Base-by-base conservation (phyloP, 176 grass and related monocot species). In the Juncus effusus region DNA sequence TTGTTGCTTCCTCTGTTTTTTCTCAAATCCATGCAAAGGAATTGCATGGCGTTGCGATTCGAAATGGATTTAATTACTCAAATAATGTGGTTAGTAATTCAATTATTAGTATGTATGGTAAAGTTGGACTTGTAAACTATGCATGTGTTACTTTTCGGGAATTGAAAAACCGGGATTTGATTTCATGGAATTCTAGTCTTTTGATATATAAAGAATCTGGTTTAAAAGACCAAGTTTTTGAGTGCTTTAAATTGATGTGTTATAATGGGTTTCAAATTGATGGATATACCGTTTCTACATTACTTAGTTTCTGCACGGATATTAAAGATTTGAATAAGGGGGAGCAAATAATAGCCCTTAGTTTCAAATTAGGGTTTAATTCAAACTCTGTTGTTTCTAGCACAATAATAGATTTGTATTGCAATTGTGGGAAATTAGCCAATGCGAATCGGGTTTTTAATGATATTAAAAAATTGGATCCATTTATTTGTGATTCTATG, bases 111-210 rank as follows among this genome's bases (percentile, higher is more conserved):
- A 86, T 92, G 88, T 89, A 97, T 69, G 70, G 93, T 51, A 79
- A 79, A 6, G 69, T 91, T 13, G 80, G 82, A 7, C 70, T 86
- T 74, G 13, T 60, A 13, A 5, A 51, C 4, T 39, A 86, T 44
- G 93, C 93, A n/a, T 57, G 15, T 4, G 9, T 13, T 35, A 64
- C 88, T 4, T 97, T 97, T 66, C 45, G 38, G 38, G 65, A 42
- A 63, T 84, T 86, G 80, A 63, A 88, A 62, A 63, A 75, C 59
- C 60, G 19, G 6, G 88, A 92, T 77, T 70, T 77, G 16, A 56
- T 85, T 40, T 92, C 93, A 70, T 79, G 88, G 75, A 92, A 97
- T 67, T 80, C 82, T 40, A 42, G 92, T 65, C 69, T 97, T 60
- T 79, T 81, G 42, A 82, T 81, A 44, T 92, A 82, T 58, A 81